A percentile compares a stretch with the other conserved stretches of the same genome.
Conservation (phyloP, 1,139 yeast species). For the Candida albicans region DNA sequence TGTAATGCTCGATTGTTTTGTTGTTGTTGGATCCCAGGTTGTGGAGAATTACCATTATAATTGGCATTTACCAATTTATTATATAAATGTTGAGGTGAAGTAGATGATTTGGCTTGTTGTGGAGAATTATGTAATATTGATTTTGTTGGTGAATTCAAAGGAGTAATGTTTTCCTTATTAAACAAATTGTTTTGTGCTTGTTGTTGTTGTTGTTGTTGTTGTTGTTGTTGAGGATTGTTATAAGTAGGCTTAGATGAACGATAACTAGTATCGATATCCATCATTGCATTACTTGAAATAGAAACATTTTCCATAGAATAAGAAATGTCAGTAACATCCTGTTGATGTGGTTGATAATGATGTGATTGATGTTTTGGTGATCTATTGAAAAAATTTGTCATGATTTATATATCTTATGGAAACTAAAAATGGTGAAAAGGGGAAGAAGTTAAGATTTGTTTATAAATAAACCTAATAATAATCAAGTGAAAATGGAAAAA, state of each 20-base stretch:
- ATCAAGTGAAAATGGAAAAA: not conserved
- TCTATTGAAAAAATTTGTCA: conserved; percentile 25
- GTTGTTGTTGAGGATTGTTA: not conserved
- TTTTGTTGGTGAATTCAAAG: conserved; percentile 42
- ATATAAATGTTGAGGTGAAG: conserved; percentile 5
- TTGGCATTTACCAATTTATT: not conserved
- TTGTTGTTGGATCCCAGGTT: conserved; percentile 6
- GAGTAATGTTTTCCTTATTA: conserved; percentile 50
- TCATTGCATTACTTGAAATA: conserved; percentile 36
- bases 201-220: conserved; percentile 11
- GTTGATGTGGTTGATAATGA: not conserved
- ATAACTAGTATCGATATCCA: conserved; percentile 44
- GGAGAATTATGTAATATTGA: conserved; percentile 41
- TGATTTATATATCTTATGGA: not conserved
- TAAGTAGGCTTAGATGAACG: conserved; percentile 16
- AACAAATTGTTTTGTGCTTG: conserved; percentile 13
- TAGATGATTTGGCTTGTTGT: conserved; percentile 6
- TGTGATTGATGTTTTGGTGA: conserved; percentile 23
- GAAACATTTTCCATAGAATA: conserved; percentile 50
- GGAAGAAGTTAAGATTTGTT: no score
- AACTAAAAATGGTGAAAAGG: not conserved
- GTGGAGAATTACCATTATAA: conserved; percentile 4
- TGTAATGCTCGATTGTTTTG: conserved; percentile 11
- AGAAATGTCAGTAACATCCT: conserved; percentile 32
- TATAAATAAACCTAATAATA: not conserved